A percentile compares a stretch with the other conserved stretches of the same genome.
phyloP scores from a whole-genome alignment of 805 yeast species.

The Ogataea pignaliae region DNA sequence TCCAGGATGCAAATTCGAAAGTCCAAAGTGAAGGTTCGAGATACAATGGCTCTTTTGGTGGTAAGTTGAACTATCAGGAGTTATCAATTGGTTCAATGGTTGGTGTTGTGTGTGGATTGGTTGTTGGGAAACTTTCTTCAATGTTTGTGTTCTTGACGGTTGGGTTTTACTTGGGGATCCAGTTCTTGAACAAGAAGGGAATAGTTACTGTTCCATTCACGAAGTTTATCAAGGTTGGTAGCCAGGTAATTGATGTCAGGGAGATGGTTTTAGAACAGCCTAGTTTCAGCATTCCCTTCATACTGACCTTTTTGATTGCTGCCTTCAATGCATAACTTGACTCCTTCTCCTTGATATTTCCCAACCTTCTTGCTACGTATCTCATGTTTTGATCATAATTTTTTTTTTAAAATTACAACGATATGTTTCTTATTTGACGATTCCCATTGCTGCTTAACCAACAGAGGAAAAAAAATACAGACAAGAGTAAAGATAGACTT shows the following conservation, averaged over 20 bases:
- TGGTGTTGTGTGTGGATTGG: conserved; percentile 54
- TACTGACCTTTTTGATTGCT: conserved; percentile 51
- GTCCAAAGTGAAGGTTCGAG: conserved; percentile 13
- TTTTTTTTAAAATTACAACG: background rate
- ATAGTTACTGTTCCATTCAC: conserved; percentile 43
- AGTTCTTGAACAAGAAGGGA: conserved; percentile 54
- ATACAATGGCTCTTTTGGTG: conserved; percentile 37
- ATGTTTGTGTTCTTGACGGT: conserved; percentile 47
- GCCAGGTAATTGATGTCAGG: conserved; percentile 40
- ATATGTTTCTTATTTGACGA: too few relatives aligned
- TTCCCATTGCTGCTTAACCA: background rate
- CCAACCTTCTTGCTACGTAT: too few relatives aligned
- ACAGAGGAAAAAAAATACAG: background rate
- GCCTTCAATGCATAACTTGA: conserved; percentile 41
- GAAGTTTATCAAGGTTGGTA: conserved; percentile 32
- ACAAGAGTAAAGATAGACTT: background rate
- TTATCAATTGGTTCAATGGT: conserved; percentile 59
- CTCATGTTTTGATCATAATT: background rate
- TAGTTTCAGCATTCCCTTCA: conserved; percentile 55
- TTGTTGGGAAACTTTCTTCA: conserved; percentile 57
- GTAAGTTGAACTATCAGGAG: conserved; percentile 54
- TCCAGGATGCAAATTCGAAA: conserved; percentile 12
- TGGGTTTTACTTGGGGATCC: conserved; percentile 39
- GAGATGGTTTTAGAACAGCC: conserved; percentile 54
- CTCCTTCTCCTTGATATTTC: background rate